Percentiles rank a stretch among this genome's conserved stretches.
Evolutionary conservation across 139 green algal species (phyloP).

Genomic region (Tetradesmus obliquus): DNA sequence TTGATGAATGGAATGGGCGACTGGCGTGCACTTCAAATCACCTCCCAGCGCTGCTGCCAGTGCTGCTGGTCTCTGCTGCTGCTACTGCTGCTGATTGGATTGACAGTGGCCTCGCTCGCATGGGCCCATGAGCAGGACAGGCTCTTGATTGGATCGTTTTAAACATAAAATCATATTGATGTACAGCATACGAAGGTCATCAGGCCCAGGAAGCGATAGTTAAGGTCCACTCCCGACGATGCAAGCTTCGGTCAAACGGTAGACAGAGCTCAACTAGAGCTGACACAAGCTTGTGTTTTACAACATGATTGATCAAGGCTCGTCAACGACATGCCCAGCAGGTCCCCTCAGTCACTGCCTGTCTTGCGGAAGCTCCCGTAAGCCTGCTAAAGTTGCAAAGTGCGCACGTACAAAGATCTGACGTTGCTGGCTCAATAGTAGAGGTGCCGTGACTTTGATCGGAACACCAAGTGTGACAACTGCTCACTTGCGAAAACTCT

Average conservation of each 20-base stretch:
- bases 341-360: neutral
- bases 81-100: neutral
- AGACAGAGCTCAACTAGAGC: neutral
- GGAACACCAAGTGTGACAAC: neutral
- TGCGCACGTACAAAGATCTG: neutral
- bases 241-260: neutral
- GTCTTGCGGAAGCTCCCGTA: neutral
- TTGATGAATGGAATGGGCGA: too few relatives aligned
- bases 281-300: neutral
- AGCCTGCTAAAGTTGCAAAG: too few relatives aligned
- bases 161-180: neutral
- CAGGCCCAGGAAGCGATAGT: neutral
- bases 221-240: neutral
- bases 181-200: neutral
- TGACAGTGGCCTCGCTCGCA: neutral
- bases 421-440: neutral
- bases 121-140: neutral
- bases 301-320: neutral
- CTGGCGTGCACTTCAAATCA: neutral
- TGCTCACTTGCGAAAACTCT: neutral
- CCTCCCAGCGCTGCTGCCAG: neutral
- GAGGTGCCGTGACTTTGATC: neutral
- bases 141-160: neutral
- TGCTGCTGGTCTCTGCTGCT: neutral
- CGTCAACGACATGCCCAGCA: neutral